A percentile compares a stretch with the other conserved stretches of the same genome.
phyloP scores from a whole-genome alignment of 495 filamentous ascomycete genomes.

The Tuber umbilicatum region DNA sequence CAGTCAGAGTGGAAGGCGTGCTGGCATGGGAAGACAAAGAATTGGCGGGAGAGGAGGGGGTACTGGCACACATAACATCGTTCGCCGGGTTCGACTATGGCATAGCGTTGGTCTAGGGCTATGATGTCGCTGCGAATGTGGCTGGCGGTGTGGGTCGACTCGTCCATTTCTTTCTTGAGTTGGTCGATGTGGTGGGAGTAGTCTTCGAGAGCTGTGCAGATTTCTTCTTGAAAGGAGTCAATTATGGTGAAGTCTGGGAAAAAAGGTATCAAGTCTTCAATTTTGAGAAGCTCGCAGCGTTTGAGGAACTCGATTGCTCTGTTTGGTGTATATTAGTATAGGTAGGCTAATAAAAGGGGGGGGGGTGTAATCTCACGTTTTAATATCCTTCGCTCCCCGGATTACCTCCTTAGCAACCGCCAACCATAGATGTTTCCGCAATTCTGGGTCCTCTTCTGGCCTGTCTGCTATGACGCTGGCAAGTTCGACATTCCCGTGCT shows the following conservation, averaged over 20 bases:
- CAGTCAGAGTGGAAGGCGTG: slow-evolving; percentile 97
- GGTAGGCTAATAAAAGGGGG: background rate
- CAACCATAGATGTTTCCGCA: slow-evolving; percentile 92
- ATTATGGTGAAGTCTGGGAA: slow-evolving; percentile 99
- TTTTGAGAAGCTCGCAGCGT: slow-evolving; percentile 81
- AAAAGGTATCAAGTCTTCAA: slow-evolving; percentile 95
- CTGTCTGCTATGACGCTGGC: slow-evolving; percentile 85
- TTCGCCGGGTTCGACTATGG: slow-evolving; percentile 94
- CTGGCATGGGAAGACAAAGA: slow-evolving; percentile 97
- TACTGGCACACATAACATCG: slow-evolving; percentile 80
- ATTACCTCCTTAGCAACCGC: slow-evolving; percentile 91
- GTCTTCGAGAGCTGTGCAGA: slow-evolving; percentile 84
- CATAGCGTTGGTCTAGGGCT: slow-evolving; percentile 76
- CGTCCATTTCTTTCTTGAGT: slow-evolving; percentile 94
- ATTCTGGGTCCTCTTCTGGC: slow-evolving; percentile 64
- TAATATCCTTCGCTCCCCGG: slow-evolving; percentile 73
- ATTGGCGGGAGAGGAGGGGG: slow-evolving; percentile 79
- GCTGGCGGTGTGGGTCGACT: slow-evolving; percentile 72
- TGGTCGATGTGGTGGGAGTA: slow-evolving; percentile 84
- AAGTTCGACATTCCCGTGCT: slow-evolving; percentile 80
- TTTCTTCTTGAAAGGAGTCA: slow-evolving; percentile 97
- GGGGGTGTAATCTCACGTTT: slow-evolving; percentile 47
- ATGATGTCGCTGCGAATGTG: slow-evolving; percentile 84
- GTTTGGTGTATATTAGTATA: background rate
- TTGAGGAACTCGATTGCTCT: slow-evolving; percentile 83